Conservation (phyloP, 2,329 filamentous ascomycete genomes). For the Diaporthe citrichinensis region DNA sequence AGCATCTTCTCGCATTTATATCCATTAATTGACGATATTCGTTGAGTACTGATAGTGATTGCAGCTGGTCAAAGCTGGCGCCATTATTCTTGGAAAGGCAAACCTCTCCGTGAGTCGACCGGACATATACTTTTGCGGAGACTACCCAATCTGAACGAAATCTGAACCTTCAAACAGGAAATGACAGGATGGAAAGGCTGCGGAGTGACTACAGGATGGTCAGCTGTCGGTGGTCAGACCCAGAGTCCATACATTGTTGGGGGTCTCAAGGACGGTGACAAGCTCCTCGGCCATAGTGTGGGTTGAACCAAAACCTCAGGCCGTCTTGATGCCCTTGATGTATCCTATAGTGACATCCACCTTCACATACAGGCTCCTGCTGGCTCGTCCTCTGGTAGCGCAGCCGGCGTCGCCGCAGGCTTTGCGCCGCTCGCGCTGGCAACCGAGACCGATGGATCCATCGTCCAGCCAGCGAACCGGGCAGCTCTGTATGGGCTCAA, state of each 20-base stretch:
- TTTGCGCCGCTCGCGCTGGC: neutral
- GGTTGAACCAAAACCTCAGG: neutral
- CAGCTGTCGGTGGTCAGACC: neutral
- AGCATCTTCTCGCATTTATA: neutral
- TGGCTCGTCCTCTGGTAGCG: neutral
- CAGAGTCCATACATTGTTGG: neutral
- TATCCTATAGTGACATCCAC: neutral
- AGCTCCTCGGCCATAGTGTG: neutral
- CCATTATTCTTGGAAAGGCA: neutral
- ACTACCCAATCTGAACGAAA: fast-evolving
- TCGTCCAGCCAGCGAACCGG: neutral
- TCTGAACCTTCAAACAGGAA: neutral
- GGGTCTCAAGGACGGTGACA: neutral
- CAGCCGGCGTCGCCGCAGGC: neutral
- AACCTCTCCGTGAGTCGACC: neutral
- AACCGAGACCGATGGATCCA: neutral
- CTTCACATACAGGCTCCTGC: neutral
- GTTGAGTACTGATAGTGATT: neutral
- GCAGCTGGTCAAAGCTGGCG: neutral
- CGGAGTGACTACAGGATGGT: neutral
- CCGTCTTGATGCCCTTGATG: neutral
- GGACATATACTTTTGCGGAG: fast-evolving
- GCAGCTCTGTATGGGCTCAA: neutral
- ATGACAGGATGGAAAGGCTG: neutral
- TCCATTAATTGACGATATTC: neutral